phyloP scores from a whole-genome alignment of 805 yeast species.

The Komagataella kurtzmanii region DNA sequence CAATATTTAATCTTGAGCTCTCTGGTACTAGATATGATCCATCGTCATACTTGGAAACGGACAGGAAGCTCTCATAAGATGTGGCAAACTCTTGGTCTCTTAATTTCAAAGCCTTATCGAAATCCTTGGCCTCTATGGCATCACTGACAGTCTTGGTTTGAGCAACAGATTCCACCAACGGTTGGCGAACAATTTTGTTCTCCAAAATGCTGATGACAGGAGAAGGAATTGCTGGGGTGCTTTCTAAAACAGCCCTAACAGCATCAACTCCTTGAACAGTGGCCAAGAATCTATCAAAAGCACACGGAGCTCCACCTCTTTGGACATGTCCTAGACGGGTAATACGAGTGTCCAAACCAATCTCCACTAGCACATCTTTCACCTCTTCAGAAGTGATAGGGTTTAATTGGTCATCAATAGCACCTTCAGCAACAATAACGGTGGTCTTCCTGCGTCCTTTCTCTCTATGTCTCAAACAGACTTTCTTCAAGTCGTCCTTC shows the following conservation, averaged over 20 bases:
- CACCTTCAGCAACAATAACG: constrained; percentile 79
- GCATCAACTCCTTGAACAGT: constrained; percentile 79
- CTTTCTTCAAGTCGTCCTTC: constrained; percentile 54
- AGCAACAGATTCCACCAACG: constrained; percentile 61
- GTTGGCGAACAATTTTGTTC: constrained; percentile 53
- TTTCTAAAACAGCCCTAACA: constrained; percentile 58
- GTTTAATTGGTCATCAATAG: constrained; percentile 52
- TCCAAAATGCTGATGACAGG: constrained; percentile 69
- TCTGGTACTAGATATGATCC: constrained; percentile 44
- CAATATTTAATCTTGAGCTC: constrained; percentile 44
- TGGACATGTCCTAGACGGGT: constrained; percentile 74
- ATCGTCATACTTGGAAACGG: constrained; percentile 58
- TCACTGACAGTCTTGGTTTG: constrained; percentile 61
- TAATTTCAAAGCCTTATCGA: constrained; percentile 54
- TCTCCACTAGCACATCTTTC: constrained; percentile 45
- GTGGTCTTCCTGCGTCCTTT: constrained; percentile 70
- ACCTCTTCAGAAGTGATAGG: constrained; percentile 59
- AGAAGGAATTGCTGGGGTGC: constrained; percentile 59
- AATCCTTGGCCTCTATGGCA: constrained; percentile 53
- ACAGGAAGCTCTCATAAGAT: constrained; percentile 45
- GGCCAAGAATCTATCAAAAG: constrained; percentile 58
- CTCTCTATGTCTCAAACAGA: constrained; percentile 48
- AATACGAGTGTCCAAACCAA: constrained; percentile 67
- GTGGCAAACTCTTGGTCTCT: constrained; percentile 64
- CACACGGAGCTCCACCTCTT: constrained; percentile 75